Base-by-base conservation (phyloP, 192 early-diverging fungal genomes). In the Linnemannia exigua region DNA sequence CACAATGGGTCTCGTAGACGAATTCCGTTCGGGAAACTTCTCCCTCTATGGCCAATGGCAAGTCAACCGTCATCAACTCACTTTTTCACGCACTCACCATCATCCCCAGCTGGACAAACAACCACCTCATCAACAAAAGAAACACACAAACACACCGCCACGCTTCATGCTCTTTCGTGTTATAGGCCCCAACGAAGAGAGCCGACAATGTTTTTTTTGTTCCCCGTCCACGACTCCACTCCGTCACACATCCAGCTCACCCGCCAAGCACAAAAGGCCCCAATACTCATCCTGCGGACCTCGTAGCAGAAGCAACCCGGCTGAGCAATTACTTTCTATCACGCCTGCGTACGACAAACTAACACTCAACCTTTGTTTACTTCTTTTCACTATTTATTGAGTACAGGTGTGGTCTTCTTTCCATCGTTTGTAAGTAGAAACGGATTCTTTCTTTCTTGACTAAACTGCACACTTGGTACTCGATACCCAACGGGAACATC, bases 21-120 rank as follows among this genome's bases (percentile, higher is more conserved):
- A 90, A 88, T 82, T 90, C 70, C 81, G 85, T 48, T 88, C 89
- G 7, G 88, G 80, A 75, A 90, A 90, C 79, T 90, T 88, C 50
- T 90, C 89, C 50, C 89, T 90, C 71, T 90, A 90, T 44, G 89
- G 89, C 46, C 89, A 90, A 90, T 88, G 88, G 89, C 87, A 89
- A 86, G 88, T 85, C 38, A 63, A 31, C 58, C 58, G 12, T 33
- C 58, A 31, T 25, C 9, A 25, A 25, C 58, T 31, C 58, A 31
- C 28, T 15, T 3, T 4, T 31, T 14, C 9, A 11, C 58, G 9
- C 25, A 0, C 25, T 1, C 5, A 12, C 20, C 4, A 28, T 8
- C 41, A 44, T 44, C 41, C 41, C 9, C 41, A 44, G 9, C 41
- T 44, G 41, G 41, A 31, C 20, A 28, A 14, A 31, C 58, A 63